These are phyloP conservation scores for Ogataea thermomethanolica DNA, from an alignment of 805 yeast species.

Conservation along the genomic window DNA sequence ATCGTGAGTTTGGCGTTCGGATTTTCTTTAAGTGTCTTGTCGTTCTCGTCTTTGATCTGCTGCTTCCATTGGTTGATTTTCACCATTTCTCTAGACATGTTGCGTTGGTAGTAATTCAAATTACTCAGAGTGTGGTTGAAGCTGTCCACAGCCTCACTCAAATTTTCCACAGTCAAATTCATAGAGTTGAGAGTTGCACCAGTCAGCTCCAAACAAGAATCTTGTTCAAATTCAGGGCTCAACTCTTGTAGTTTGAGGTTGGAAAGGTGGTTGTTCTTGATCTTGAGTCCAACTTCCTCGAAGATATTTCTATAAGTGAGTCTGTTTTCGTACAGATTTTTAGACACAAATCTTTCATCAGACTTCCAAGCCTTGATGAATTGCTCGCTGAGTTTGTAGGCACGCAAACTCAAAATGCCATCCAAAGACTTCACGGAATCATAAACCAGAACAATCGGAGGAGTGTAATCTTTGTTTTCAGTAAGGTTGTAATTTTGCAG, in stretches of 20 bases:
- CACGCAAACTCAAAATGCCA: conserved; percentile 62
- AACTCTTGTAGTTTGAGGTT: conserved; percentile 32
- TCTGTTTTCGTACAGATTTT: conserved; percentile 54
- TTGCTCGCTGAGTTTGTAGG: conserved; percentile 60
- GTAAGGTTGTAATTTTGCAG: conserved; percentile 42
- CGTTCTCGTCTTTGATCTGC: conserved; percentile 63
- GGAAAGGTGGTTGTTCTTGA: conserved; percentile 67
- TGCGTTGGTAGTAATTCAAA: conserved; percentile 79
- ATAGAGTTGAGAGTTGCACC: conserved; percentile 41
- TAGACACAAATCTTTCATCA: conserved; percentile 63
- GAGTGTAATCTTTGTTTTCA: conserved; percentile 31
- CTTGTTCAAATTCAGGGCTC: conserved; percentile 13
- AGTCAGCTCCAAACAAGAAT: conserved; percentile 35
- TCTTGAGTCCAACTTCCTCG: conserved; percentile 63
- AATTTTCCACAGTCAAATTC: conserved; percentile 50
- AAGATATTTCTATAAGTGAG: conserved; percentile 64
- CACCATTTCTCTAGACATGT: conserved; percentile 61
- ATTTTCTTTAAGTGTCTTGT: conserved; percentile 54
- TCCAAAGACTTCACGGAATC: conserved; percentile 67
- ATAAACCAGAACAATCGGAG: conserved; percentile 54
- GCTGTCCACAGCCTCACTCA: conserved; percentile 68
- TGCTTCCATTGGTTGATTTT: conserved; percentile 75
- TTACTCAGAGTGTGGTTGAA: conserved; percentile 75
- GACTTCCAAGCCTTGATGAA: conserved; percentile 49
- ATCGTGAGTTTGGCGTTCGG: conserved; percentile 48